Percentiles rank a stretch among this genome's conserved stretches.
phyloP scores from a whole-genome alignment of 1,284 basidiomycete genomes.

The Ustilago bromivora region DNA sequence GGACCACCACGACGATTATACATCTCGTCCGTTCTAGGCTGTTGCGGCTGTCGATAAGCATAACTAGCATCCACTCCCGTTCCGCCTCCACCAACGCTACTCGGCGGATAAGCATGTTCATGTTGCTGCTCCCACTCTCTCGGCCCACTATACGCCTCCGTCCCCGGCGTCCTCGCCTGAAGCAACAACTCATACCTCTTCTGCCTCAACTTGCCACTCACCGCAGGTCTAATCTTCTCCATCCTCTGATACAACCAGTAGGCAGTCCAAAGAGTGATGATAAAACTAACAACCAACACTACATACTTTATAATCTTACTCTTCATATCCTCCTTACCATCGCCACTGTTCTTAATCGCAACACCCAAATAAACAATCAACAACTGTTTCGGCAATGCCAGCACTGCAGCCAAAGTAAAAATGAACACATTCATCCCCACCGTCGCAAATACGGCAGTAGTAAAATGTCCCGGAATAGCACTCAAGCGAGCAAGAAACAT shows the following conservation, averaged over 20 bases:
- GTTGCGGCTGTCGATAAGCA: background rate
- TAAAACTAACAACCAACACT: slow-evolving; percentile 60
- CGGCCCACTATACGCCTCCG: slow-evolving; percentile 17
- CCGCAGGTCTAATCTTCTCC: slow-evolving; percentile 78
- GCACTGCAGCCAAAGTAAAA: slow-evolving; percentile 78
- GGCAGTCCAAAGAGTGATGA: slow-evolving; percentile 82
- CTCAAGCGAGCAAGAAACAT: slow-evolving; percentile 63
- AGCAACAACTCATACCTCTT: slow-evolving; percentile 73
- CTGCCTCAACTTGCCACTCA: slow-evolving; percentile 75
- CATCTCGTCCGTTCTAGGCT: background rate
- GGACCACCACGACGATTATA: background rate
- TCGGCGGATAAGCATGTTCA: slow-evolving; percentile 22
- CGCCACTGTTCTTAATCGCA: slow-evolving; percentile 58
- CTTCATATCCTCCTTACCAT: slow-evolving; percentile 55
- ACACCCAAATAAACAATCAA: slow-evolving; percentile 66
- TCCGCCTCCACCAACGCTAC: background rate
- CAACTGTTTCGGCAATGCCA: slow-evolving; percentile 80
- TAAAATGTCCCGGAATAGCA: slow-evolving; percentile 74
- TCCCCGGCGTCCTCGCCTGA: slow-evolving; percentile 38
- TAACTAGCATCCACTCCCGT: slow-evolving; percentile 16
- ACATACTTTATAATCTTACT: slow-evolving; percentile 66
- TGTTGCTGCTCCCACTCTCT: background rate
- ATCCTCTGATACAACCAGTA: slow-evolving; percentile 85
- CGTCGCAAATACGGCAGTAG: slow-evolving; percentile 81
- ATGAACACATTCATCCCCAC: slow-evolving; percentile 79